Percentiles rank a stretch among this genome's conserved stretches.
Conservation (phyloP, 2,329 filamentous ascomycete species). For the Colletotrichum costaricense region DNA sequence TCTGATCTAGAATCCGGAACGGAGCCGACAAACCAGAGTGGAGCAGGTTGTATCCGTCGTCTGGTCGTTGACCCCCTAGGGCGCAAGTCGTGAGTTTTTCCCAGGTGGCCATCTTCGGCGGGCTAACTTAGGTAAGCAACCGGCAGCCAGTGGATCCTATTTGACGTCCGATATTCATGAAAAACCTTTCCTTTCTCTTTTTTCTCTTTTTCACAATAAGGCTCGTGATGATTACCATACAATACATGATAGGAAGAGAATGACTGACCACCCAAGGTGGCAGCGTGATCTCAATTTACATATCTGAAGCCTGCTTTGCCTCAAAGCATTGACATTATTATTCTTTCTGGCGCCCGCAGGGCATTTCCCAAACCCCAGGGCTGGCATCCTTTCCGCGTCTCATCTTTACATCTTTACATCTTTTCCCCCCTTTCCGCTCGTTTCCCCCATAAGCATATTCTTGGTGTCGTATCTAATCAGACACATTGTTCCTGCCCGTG, state of each 20-base stretch:
- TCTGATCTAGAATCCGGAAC: conserved; percentile 11
- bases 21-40: not conserved
- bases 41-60: conserved; percentile 9
- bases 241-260: conserved; percentile 76
- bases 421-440: conserved; percentile 12
- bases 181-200: conserved; percentile 39
- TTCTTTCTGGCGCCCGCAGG: not conserved
- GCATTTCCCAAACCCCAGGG: conserved; percentile 4
- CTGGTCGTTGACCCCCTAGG: not conserved
- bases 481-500: not conserved
- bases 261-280: conserved; percentile 63
- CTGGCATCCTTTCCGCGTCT: conserved; percentile 17
- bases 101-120: not conserved
- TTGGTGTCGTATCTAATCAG: too few species aligned
- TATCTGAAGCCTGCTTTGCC: conserved; percentile 66
- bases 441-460: not conserved
- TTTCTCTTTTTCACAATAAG: conserved; percentile 50
- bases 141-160: conserved; percentile 18
- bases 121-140: conserved; percentile 23
- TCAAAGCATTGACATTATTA: conserved; percentile 13
- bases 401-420: conserved; percentile 24
- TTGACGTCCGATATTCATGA: conserved; percentile 32
- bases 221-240: conserved; percentile 71
- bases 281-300: conserved; percentile 70
- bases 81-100: not conserved